Base-by-base conservation (phyloP, 371 early-diverging fungal species). In the Lichtheimia ramosa region DNA sequence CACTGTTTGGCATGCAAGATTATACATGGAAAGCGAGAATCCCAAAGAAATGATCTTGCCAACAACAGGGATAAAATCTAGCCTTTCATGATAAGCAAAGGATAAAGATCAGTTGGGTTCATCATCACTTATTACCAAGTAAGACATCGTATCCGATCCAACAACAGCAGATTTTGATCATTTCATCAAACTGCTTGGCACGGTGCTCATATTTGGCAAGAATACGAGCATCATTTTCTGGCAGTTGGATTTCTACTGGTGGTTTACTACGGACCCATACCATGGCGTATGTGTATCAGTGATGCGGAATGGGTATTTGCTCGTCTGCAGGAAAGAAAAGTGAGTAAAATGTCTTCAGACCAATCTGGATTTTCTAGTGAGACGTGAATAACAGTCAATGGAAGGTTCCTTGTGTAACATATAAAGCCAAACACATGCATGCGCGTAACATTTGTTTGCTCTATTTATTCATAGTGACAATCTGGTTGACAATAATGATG, bases 141-240 rank as follows among this genome's bases (percentile, higher is more conserved):
- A 79, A 27, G 5, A 75, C 58, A 50, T 76, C 79, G 48, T 70
- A 79, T 16, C 79, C 79, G 13, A 79, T 65, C 79, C 79, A 79
- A 28, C 79, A 79, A 40, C 79, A 79, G 51, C 79, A 79, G 13
- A 75, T 39, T 56, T 76, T 75, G 50, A 75, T 54, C 70, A 75
- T 68, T 39, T 70, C 72, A 48, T 79, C 79, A 65, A 70, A 79
- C 25, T 48, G 59, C 50, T 74, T 71, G 55, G 74, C 67, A 43
- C 69, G 56, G 21, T 67, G 62, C 16, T 70, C 74, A 54, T 79
- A 79, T 58, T 63, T 70, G 6, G 68, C 71, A 3, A 79, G 51
- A 14, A 79, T 67, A 6, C 39, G 48, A 10, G 63, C 64, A 56
- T 79, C 79, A 56, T 70, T 56, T 59, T 68, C 73, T 14, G 79